phyloP scores from a whole-genome alignment of 768 basidiomycete species.

The Pholiota microspora region DNA sequence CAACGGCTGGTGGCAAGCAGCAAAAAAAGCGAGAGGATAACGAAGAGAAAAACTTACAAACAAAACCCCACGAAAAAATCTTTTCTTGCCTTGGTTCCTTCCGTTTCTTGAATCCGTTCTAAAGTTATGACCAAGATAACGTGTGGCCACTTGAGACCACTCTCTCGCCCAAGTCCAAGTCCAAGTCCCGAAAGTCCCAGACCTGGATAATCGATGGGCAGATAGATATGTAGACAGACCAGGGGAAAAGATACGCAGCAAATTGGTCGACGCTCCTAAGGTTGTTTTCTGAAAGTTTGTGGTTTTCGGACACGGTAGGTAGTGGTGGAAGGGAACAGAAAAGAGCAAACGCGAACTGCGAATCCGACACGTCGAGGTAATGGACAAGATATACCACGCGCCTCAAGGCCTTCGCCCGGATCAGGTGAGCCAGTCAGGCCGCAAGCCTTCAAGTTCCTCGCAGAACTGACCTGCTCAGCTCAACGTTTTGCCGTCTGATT shows the following conservation, averaged over 20 bases:
- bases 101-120: background rate
- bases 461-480: background rate
- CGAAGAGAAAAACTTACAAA: background rate
- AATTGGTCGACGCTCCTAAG: no score
- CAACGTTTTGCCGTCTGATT: background rate
- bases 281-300: no score
- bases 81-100: background rate
- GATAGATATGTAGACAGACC: no score
- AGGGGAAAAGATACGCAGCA: no score
- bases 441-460: background rate
- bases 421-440: conserved; percentile 5
- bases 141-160: background rate
- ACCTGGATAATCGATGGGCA: conserved; percentile 1
- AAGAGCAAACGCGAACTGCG: background rate
- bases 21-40: background rate
- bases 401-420: conserved; percentile 13
- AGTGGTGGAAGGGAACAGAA: background rate
- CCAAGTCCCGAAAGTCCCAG: background rate
- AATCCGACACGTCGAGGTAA: background rate
- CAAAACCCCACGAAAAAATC: background rate
- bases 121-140: background rate
- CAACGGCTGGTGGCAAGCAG: background rate
- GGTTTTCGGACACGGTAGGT: no score
- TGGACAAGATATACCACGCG: conserved; percentile 7
- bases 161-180: background rate